Conservation (phyloP, 768 basidiomycete genomes). For the Mycena maculata region DNA sequence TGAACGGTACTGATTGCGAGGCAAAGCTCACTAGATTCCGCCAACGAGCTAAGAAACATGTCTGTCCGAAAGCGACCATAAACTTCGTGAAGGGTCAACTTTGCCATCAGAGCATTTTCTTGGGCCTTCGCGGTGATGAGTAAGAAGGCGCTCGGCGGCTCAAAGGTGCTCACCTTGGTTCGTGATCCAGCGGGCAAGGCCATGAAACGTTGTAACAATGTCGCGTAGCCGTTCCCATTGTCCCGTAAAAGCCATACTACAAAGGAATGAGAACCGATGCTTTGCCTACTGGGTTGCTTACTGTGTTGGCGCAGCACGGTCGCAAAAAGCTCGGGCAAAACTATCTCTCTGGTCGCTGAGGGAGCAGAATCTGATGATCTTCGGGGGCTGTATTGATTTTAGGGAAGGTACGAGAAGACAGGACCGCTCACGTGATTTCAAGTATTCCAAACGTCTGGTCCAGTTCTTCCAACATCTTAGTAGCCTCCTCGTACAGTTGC, state of each 20-base stretch:
- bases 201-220: conserved; percentile 67
- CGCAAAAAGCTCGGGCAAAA: conserved; percentile 72
- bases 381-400: conserved; percentile 48
- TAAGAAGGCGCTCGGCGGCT: not conserved
- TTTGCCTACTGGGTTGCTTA: conserved; percentile 68
- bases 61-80: conserved; percentile 85
- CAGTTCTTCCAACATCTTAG: conserved; percentile 70
- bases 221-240: conserved; percentile 62
- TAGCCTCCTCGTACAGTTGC: conserved; percentile 66
- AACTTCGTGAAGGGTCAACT: conserved; percentile 80
- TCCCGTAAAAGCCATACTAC: conserved; percentile 78
- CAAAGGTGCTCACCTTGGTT: conserved; percentile 60
- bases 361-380: conserved; percentile 54
- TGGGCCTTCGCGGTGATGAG: conserved; percentile 64
- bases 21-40: conserved; percentile 83
- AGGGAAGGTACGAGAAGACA: conserved; percentile 13
- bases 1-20: not conserved
- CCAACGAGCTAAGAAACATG: conserved; percentile 89
- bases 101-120: conserved; percentile 79
- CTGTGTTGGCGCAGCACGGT: conserved; percentile 75
- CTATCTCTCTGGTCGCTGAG: conserved; percentile 52
- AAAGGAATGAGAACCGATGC: conserved; percentile 8
- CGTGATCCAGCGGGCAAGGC: conserved; percentile 66
- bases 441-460: conserved; percentile 64
- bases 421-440: conserved; percentile 61